Evolutionary conservation across 2,329 filamentous ascomycete genomes (phyloP), one percentile per base, ranked within the genome.

Genomic region (Didymella glomerata): DNA sequence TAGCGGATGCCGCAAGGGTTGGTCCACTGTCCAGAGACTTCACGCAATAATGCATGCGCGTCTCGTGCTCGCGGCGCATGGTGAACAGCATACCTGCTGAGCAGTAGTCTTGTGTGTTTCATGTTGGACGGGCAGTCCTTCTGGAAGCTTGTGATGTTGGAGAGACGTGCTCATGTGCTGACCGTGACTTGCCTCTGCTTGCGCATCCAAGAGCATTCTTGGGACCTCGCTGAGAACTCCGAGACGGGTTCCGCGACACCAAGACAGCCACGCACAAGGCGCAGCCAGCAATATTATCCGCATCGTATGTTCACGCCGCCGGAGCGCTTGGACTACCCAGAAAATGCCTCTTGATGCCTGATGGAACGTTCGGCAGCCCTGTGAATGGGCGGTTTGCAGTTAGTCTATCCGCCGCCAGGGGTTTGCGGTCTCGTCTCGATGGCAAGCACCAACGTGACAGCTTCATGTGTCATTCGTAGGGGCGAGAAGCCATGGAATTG

Each of bases 321-420:
- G 14, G 14, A 32, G 40, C 56, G 56, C 56, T 49, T 54, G 22
- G 56, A 58, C 56, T 36, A 34, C 13, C 49, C 46, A 48, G 40
- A 58, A 57, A 58, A 58, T 58, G 56, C 56, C 56, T 59, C 50
- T 59, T 54, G 56, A 59, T 54, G 56, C 56, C 56, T 59, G 56
- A 59, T 54, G 56, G 18, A 40, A 41, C 56, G 47, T 59, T 51
- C 41, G 51, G 50, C 41, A 59, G 50, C 56, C 56, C 46, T 59
- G 56, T 59, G 56, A 54, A 54, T 59, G 56, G 56, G 46, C 47
- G n/a, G 24, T 32, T 24, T 42, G 40, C 7, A 34, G 22, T 47
- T 59, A 50, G 56, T 50, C 46, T 34, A 44, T 13, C 50, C 50
- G 56, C 47, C n/a, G 56, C 56, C 56, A 59, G 56, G 56, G 56